These are phyloP conservation scores for Boletales sp. DNA, from an alignment of 768 basidiomycete species.

Conservation along the genomic window DNA sequence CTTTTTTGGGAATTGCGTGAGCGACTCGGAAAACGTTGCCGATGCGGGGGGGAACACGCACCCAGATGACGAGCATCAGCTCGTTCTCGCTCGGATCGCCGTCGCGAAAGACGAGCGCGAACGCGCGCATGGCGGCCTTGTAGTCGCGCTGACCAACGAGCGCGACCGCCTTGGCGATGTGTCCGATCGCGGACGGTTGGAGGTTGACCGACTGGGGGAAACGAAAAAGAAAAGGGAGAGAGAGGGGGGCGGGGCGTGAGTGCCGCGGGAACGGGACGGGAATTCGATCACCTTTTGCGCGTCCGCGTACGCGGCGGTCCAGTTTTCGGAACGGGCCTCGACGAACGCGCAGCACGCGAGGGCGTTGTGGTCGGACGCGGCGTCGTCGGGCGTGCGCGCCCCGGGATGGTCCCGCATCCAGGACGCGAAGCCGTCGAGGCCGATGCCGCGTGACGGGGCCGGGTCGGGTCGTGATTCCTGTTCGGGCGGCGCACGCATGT, in stretches of 20 bases:
- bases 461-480: background rate
- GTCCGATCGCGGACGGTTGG: slow-evolving; percentile 6
- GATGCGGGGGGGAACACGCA: background rate
- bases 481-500: too few species aligned
- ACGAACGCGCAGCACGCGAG: slow-evolving; percentile 3
- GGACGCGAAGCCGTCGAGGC: background rate
- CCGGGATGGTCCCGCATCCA: slow-evolving; percentile 1
- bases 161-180: slow-evolving; percentile 3
- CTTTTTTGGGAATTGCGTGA: background rate
- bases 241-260: background rate
- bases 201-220: background rate
- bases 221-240: background rate
- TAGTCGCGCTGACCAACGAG: slow-evolving; percentile 1
- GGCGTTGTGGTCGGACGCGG: background rate
- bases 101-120: slow-evolving; percentile 5
- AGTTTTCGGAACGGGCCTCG: slow-evolving; percentile 1
- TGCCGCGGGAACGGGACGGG: background rate
- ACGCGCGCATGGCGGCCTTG: slow-evolving; percentile 1
- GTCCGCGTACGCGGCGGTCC: slow-evolving; percentile 2
- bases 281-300: slow-evolving; percentile 1
- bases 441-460: background rate
- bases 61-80: slow-evolving; percentile 3
- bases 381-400: background rate
- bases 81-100: slow-evolving; percentile 1
- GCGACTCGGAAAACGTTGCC: background rate